Percentiles rank a stretch among this genome's conserved stretches.
phyloP scores from a whole-genome alignment of 2,329 filamentous ascomycete genomes.

The Colletotrichum lupini region DNA sequence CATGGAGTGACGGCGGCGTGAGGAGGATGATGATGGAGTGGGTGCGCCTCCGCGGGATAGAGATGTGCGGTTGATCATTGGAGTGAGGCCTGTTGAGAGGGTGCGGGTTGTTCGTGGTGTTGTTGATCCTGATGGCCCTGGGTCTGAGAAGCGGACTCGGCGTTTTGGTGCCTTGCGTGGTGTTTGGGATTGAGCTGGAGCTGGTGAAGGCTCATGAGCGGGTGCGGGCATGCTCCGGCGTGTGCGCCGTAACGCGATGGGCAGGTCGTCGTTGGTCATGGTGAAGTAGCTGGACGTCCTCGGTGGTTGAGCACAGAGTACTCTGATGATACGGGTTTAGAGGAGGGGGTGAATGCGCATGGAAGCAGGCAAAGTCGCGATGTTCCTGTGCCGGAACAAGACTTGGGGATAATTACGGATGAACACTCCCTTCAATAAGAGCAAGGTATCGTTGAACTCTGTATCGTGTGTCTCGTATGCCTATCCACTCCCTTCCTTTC shows the following conservation, averaged over 20 bases:
- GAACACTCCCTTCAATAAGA: not conserved
- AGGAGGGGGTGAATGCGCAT: not conserved
- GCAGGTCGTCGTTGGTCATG: constrained; percentile 57
- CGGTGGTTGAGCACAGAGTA: not conserved
- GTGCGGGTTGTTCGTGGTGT: constrained; percentile 36
- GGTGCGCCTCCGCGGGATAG: constrained; percentile 42
- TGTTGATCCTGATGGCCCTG: constrained; percentile 51
- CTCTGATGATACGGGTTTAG: not conserved
- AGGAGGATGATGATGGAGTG: constrained; percentile 44
- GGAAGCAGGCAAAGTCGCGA: not conserved
- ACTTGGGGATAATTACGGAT: not conserved
- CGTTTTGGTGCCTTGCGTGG: constrained; percentile 48
- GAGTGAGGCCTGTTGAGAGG: constrained; percentile 63
- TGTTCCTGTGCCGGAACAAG: not conserved
- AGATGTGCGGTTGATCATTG: constrained; percentile 65
- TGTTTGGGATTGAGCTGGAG: constrained; percentile 14
- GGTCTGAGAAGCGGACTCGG: constrained; percentile 70
- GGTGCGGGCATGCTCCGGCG: constrained; percentile 52
- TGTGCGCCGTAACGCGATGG: constrained; percentile 66
- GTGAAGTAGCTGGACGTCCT: not conserved
- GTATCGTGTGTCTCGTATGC: constrained; percentile 9
- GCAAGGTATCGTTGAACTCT: too few species aligned
- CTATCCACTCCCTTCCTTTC: not conserved
- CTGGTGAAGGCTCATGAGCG: not conserved
- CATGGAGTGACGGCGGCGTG: constrained; percentile 58